Evolutionary conservation across 1,284 basidiomycete genomes (phyloP).

Genomic region (Cryptococcus maquisensis): DNA sequence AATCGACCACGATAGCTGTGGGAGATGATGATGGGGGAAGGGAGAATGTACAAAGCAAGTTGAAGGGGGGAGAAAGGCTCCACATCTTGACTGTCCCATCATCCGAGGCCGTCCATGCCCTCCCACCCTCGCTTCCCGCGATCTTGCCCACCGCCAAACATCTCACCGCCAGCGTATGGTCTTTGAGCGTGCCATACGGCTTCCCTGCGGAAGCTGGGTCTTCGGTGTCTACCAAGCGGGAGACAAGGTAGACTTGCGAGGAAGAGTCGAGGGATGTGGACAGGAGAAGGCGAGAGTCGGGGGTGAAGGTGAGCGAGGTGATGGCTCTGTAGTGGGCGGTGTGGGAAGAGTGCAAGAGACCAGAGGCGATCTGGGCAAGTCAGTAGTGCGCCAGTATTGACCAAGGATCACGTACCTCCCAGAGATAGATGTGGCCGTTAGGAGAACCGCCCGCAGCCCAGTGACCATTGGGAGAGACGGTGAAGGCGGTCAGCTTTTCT

Average conservation of each 20-base stretch:
- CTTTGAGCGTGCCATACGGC: constrained; percentile 75
- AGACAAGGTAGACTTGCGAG: constrained; percentile 81
- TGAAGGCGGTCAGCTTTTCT: constrained; percentile 76
- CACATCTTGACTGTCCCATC: constrained; percentile 95
- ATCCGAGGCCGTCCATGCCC: constrained; percentile 66
- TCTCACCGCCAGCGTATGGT: constrained; percentile 86
- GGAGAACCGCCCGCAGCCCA: constrained; percentile 82
- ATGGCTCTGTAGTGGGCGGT: constrained; percentile 93
- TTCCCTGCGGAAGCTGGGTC: constrained; percentile 38
- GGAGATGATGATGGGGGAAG: constrained; percentile 60
- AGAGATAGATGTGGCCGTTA: constrained; percentile 85
- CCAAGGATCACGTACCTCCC: constrained; percentile 68
- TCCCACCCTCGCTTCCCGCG: constrained; percentile 26
- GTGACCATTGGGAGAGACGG: constrained; percentile 65
- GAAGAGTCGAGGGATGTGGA: constrained; percentile 87
- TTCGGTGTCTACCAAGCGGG: constrained; percentile 45
- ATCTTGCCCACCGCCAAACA: constrained; percentile 69
- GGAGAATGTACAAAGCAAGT: constrained; percentile 77
- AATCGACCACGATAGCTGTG: constrained; percentile 67
- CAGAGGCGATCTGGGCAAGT: constrained; percentile 69
- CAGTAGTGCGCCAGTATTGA: not conserved
- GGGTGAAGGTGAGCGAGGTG: constrained; percentile 74
- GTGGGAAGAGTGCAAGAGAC: constrained; percentile 81
- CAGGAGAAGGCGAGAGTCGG: constrained; percentile 72
- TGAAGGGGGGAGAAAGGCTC: constrained; percentile 66